A percentile compares a stretch with the other conserved stretches of the same genome.
Conservation (phyloP, 768 basidiomycete species). For the Trametopsis cervina region DNA sequence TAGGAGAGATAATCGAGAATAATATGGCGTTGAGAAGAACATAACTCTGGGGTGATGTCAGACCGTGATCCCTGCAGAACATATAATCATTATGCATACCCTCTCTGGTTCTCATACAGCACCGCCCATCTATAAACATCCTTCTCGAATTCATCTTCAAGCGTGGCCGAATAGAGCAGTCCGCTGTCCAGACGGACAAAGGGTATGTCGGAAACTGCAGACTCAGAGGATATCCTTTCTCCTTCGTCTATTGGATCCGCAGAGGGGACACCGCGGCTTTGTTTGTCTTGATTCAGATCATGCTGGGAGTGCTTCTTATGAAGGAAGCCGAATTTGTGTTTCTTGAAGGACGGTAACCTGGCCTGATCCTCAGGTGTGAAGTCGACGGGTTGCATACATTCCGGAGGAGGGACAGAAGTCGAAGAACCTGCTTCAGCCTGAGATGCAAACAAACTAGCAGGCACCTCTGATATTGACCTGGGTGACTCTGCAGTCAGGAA, state of each 20-base stretch:
- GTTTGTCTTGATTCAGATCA: background rate
- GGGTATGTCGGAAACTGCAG: constrained; percentile 4
- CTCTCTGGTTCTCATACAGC: constrained; percentile 79
- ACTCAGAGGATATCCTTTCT: background rate
- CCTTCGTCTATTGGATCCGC: background rate
- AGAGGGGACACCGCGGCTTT: background rate
- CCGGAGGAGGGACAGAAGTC: constrained; percentile 30
- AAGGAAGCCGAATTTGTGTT: constrained; percentile 13
- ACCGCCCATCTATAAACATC: constrained; percentile 73
- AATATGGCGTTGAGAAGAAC: constrained; percentile 65
- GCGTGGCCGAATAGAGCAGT: background rate
- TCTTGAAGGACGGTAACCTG: constrained; percentile 36
- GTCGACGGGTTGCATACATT: constrained; percentile 33
- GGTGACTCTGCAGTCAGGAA: background rate
- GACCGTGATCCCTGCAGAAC: background rate
- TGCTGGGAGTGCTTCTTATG: background rate
- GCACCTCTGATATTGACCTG: background rate
- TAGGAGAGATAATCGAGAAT: constrained; percentile 62
- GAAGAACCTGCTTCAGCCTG: constrained; percentile 15
- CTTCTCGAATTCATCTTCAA: constrained; percentile 23
- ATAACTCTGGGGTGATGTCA: constrained; percentile 36
- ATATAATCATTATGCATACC: constrained; percentile 38
- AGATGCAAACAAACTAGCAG: no score
- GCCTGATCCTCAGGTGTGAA: constrained; percentile 38
- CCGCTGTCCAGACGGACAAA: constrained; percentile 11